Evolutionary conservation across 371 early-diverging fungal genomes (phyloP).

Genomic region (Nematocida parisii): DNA sequence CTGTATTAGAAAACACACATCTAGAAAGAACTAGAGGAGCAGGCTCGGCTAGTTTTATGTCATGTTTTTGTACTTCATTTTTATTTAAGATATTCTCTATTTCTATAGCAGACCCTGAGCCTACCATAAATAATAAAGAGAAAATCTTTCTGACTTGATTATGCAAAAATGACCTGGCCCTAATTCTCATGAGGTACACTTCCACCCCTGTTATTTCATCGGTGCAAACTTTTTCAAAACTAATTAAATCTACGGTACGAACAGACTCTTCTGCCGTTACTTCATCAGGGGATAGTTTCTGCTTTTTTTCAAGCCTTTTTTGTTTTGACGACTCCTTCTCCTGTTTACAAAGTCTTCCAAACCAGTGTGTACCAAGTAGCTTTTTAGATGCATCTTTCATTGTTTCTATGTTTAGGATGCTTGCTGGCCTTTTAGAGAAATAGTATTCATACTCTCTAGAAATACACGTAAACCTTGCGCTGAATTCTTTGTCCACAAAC

Average conservation of each 20-base stretch:
- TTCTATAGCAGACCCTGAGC: conserved; percentile 35
- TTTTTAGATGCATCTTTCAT: conserved; percentile 76
- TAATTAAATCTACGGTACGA: conserved; percentile 43
- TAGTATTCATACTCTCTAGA: conserved; percentile 85
- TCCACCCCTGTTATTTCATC: conserved; percentile 14
- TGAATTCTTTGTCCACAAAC: conserved; percentile 75
- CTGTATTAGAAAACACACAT: conserved; percentile 14
- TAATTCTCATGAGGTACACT: conserved; percentile 61
- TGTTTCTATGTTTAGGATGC: conserved; percentile 73
- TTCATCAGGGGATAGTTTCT: conserved; percentile 47
- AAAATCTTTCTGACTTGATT: conserved; percentile 70
- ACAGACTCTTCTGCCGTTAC: conserved; percentile 43
- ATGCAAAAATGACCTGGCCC: conserved; percentile 66
- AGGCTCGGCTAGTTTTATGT: conserved; percentile 52
- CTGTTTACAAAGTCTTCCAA: conserved; percentile 84
- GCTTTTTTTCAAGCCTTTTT: conserved; percentile 53
- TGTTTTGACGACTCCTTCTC: conserved; percentile 71
- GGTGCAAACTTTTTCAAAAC: conserved; percentile 3
- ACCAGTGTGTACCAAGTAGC: conserved; percentile 76
- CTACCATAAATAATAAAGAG: conserved; percentile 53
- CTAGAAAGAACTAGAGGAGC: conserved; percentile 60
- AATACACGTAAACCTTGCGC: conserved; percentile 81
- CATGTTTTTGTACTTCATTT: conserved; percentile 8
- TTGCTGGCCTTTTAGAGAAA: conserved; percentile 71
- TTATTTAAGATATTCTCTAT: conserved; percentile 40